Evolutionary conservation across 768 basidiomycete species (phyloP).

Genomic region (Pilatotrama ljubarskyi): DNA sequence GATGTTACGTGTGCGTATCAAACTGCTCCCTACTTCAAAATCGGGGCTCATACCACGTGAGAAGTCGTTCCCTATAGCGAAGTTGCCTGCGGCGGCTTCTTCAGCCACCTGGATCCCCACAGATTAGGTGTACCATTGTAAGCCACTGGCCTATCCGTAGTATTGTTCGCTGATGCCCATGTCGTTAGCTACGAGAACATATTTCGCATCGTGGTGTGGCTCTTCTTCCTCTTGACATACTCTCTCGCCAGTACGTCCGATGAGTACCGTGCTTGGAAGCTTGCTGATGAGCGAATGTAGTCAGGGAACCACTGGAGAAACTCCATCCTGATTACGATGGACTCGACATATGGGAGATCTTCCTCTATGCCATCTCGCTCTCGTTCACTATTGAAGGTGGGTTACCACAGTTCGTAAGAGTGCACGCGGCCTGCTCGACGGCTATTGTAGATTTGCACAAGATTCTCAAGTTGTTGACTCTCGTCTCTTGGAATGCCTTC

Average conservation of each 20-base stretch:
- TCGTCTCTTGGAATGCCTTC: slow-evolving; percentile 80
- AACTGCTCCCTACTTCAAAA: no score
- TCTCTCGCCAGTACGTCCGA: slow-evolving; percentile 71
- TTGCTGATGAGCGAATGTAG: slow-evolving; percentile 35
- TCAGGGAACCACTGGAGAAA: slow-evolving; percentile 75
- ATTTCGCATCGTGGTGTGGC: slow-evolving; percentile 75
- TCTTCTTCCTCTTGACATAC: slow-evolving; percentile 76
- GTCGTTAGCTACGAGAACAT: slow-evolving; percentile 61
- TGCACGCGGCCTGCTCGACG: background rate
- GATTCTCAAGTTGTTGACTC: slow-evolving; percentile 70
- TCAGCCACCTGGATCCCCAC: slow-evolving; percentile 72
- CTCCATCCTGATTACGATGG: slow-evolving; percentile 51
- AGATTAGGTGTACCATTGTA: slow-evolving; percentile 83
- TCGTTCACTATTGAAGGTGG: slow-evolving; percentile 81
- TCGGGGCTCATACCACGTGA: background rate
- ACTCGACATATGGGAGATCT: slow-evolving; percentile 80
- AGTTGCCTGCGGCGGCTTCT: slow-evolving; percentile 52
- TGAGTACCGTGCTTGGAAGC: background rate
- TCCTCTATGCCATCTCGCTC: slow-evolving; percentile 76
- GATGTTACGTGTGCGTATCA: slow-evolving; percentile 73
- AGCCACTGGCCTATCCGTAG: no score
- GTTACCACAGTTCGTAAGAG: background rate
- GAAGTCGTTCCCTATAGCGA: slow-evolving; percentile 71
- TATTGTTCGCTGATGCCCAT: no score
- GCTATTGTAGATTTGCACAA: slow-evolving; percentile 51